phyloP scores from a whole-genome alignment of 2,329 filamentous ascomycete genomes.

The Moelleriella libera region DNA sequence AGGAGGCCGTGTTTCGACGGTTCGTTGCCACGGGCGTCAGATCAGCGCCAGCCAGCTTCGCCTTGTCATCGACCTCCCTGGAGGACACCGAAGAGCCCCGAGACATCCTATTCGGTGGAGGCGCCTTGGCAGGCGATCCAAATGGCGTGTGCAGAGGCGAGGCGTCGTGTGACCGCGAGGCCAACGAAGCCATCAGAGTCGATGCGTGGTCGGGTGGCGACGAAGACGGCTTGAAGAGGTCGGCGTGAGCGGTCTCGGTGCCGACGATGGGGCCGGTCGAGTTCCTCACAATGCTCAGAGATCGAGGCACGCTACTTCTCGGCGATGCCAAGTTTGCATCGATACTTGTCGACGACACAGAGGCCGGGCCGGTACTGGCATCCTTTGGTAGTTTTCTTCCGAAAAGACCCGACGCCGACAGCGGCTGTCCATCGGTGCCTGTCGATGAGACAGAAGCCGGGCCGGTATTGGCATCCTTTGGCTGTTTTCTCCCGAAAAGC shows the following conservation, averaged over 20 bases:
- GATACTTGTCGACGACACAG: constrained; percentile 32
- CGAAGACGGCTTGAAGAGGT: constrained; percentile 43
- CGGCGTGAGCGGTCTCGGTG: constrained; percentile 51
- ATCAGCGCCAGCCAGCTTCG: constrained; percentile 17
- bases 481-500: constrained; percentile 35
- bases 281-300: constrained; percentile 22
- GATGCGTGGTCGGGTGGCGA: constrained; percentile 46
- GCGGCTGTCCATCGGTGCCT: constrained; percentile 29
- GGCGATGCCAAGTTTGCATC: constrained; percentile 28
- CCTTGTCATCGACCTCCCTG: constrained; percentile 25
- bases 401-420: constrained; percentile 28
- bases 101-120: constrained; percentile 22
- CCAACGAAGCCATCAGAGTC: constrained; percentile 52
- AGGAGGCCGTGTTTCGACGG: constrained; percentile 24
- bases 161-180: constrained; percentile 43
- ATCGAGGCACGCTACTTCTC: constrained; percentile 16
- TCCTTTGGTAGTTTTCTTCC: constrained; percentile 31
- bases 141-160: constrained; percentile 32
- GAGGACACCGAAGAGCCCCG: constrained; percentile 37
- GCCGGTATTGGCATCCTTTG: constrained; percentile 18
- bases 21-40: constrained; percentile 11
- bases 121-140: constrained; percentile 19
- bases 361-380: constrained; percentile 14
- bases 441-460: constrained; percentile 29
- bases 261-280: constrained; percentile 52